Conservation (phyloP, 2,329 filamentous ascomycete species). For the Diaporthe citri region DNA sequence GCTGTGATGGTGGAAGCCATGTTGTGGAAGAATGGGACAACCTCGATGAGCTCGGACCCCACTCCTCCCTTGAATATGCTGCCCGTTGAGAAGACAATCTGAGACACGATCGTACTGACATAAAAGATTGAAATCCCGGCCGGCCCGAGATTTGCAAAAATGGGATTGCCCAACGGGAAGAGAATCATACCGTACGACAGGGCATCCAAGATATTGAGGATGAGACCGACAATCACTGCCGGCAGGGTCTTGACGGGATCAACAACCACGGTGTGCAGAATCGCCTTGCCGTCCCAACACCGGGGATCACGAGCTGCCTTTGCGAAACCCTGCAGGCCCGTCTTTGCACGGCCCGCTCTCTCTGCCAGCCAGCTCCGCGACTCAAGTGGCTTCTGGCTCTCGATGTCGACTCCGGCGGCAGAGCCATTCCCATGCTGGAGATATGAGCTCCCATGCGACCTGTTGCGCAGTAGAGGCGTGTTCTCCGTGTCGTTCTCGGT, state of each 20-base stretch:
- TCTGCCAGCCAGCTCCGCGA: slow-evolving; percentile 52
- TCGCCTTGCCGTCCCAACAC: slow-evolving; percentile 75
- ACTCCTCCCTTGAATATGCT: slow-evolving; percentile 93
- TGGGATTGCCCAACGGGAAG: slow-evolving; percentile 88
- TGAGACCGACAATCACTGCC: slow-evolving; percentile 86
- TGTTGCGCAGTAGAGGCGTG: slow-evolving; percentile 61
- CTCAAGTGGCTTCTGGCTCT: slow-evolving; percentile 60
- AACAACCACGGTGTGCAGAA: slow-evolving; percentile 75
- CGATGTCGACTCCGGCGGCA: slow-evolving; percentile 56
- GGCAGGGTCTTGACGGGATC: slow-evolving; percentile 80
- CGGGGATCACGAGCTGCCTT: slow-evolving; percentile 69
- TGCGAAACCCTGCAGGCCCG: slow-evolving; percentile 44
- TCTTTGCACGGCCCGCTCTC: slow-evolving; percentile 42
- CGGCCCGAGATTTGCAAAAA: slow-evolving; percentile 88
- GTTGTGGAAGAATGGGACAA: slow-evolving; percentile 98
- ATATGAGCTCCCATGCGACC: slow-evolving; percentile 48
- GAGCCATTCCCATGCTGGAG: slow-evolving; percentile 42
- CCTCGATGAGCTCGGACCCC: slow-evolving; percentile 97
- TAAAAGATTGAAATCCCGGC: slow-evolving; percentile 99
- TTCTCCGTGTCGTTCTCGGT: slow-evolving; percentile 51
- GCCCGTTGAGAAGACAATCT: slow-evolving; percentile 87
- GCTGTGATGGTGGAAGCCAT: slow-evolving; percentile 92
- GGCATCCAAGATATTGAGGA: slow-evolving; percentile 94
- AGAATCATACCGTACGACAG: slow-evolving; percentile 97
- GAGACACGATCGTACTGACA: slow-evolving; percentile 94